A percentile compares a stretch with the other conserved stretches of the same genome.
Conservation (phyloP, 2,329 filamentous ascomycete genomes). For the Aspergillus fijiensis region DNA sequence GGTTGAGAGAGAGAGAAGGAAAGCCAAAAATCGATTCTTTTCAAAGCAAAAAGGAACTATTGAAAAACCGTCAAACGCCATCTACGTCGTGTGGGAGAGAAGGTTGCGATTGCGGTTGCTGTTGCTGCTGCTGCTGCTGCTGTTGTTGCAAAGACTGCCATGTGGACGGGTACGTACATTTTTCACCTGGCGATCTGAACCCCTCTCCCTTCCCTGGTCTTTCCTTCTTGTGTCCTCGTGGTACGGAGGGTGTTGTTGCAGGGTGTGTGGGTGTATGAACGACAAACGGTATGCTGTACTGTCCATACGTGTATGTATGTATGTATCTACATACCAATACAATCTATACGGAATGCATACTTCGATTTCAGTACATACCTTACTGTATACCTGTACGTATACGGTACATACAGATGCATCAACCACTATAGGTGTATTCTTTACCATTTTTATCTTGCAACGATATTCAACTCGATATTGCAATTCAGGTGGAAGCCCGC, state of each 20-base stretch:
- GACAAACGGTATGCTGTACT: too few species aligned
- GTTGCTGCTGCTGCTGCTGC: not conserved
- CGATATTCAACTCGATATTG: too few species aligned
- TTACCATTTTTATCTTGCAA: too few species aligned
- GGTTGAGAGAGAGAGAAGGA: not conserved
- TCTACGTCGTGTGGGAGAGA: slow-evolving; percentile 9
- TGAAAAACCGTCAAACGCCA: slow-evolving; percentile 9
- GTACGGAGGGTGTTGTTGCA: slow-evolving; percentile 12
- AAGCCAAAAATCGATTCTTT: not conserved
- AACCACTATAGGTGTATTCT: too few species aligned
- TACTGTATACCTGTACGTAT: too few species aligned
- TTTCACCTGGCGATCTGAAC: slow-evolving; percentile 15
- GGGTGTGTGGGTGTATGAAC: too few species aligned
- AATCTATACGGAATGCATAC: too few species aligned
- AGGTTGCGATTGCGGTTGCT: not conserved
- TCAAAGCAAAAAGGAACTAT: not conserved
- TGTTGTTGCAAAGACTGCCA: slow-evolving; percentile 20
- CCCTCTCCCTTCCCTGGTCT: not conserved
- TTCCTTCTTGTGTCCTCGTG: slow-evolving; percentile 16
- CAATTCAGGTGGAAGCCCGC: too few species aligned
- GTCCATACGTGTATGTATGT: too few species aligned
- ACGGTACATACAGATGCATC: too few species aligned
- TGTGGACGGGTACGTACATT: slow-evolving; percentile 22
- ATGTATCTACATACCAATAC: too few species aligned
- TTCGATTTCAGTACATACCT: too few species aligned